phyloP scores from a whole-genome alignment of 73 alveolate genomes.

The Symbiodinium pilosum region DNA sequence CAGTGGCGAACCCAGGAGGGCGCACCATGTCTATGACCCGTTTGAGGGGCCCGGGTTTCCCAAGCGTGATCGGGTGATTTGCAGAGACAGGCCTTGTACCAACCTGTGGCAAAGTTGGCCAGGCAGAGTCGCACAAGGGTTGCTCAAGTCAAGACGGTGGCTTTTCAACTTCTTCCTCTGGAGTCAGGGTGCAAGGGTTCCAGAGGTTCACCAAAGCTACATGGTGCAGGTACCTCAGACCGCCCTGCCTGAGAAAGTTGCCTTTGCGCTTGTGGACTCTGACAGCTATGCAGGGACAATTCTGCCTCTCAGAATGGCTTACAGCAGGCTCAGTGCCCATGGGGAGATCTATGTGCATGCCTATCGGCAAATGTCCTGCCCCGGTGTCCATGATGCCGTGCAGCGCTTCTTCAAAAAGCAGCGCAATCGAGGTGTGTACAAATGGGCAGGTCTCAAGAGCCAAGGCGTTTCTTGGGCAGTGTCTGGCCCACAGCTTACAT shows the following conservation, averaged over 20 bases:
- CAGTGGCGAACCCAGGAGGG: constrained; percentile 6
- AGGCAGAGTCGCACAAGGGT: not conserved
- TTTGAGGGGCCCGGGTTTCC: not conserved
- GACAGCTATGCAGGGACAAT: not conserved
- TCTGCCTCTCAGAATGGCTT: not conserved
- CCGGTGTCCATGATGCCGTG: not conserved
- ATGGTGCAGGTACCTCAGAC: not conserved
- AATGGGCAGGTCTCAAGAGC: not conserved
- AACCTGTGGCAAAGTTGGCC: not conserved
- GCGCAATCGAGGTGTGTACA: not conserved
- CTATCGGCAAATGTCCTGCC: not conserved
- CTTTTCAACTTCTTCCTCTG: not conserved
- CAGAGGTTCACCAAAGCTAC: not conserved
- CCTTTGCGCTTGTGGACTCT: not conserved
- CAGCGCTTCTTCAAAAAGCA: not conserved
- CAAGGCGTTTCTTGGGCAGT: constrained; percentile 11
- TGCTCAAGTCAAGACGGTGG: not conserved
- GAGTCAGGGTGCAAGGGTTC: not conserved
- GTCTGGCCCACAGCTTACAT: not conserved
- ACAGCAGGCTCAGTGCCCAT: not conserved
- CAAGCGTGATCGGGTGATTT: not conserved
- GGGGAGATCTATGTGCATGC: not conserved
- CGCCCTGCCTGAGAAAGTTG: not conserved
- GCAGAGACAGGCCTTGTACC: not conserved
- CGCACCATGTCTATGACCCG: constrained; percentile 3